Conservation (phyloP, 106 monocot genomes). For the Acorus calamus region DNA sequence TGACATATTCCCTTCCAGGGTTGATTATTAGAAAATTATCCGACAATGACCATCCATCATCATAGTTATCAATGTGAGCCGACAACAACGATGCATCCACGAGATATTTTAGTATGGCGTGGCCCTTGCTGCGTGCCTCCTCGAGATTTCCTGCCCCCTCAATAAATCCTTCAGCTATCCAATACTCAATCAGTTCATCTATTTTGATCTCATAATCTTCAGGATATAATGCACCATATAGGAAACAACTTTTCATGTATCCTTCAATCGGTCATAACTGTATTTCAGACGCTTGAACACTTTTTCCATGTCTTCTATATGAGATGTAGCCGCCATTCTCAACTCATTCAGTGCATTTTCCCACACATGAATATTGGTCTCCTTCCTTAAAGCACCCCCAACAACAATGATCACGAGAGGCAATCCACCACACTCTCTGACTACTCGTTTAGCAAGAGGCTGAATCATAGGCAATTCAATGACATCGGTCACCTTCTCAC, state of each 20-base stretch:
- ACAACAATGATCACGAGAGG: conserved; percentile 20
- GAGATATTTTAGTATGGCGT: background rate
- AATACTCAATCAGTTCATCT: conserved; percentile 11
- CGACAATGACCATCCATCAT: no score
- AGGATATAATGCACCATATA: conserved; percentile 19
- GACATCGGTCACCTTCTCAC: conserved; percentile 4
- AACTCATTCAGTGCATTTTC: background rate
- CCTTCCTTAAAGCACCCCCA: conserved; percentile 8
- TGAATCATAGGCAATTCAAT: background rate
- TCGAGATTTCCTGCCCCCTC: background rate
- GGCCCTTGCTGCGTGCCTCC: background rate
- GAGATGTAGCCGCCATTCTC: background rate
- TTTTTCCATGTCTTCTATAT: conserved; percentile 1
- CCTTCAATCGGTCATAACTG: conserved; percentile 23
- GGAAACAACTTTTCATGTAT: conserved; percentile 7
- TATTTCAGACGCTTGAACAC: conserved; percentile 13
- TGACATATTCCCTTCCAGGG: background rate
- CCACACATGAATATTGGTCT: conserved; percentile 10
- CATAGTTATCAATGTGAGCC: no score
- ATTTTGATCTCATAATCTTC: conserved; percentile 1
- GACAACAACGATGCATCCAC: background rate
- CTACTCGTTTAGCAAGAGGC: background rate
- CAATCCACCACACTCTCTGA: conserved; percentile 18
- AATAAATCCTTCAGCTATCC: conserved; percentile 8
- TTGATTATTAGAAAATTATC: no score